Conservation (phyloP, 257 asterid species). For the Fraxinus cuspidata region DNA sequence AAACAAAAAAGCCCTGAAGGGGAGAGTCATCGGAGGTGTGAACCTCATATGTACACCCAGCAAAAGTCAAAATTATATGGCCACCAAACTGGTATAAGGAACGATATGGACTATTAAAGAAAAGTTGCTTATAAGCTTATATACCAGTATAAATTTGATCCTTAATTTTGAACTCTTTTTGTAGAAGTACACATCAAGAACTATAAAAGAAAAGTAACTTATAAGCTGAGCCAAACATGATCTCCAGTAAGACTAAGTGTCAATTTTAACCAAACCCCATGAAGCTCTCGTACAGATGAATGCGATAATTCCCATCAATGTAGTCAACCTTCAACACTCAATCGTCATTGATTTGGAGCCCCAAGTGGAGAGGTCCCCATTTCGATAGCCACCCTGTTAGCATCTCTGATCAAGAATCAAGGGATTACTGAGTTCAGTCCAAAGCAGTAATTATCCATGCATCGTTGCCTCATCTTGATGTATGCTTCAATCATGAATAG, state of each 20-base stretch:
- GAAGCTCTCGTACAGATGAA: neutral
- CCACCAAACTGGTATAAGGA: too few relatives aligned
- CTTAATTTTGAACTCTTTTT: too few relatives aligned
- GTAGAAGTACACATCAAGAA: too few relatives aligned
- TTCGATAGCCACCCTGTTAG: neutral
- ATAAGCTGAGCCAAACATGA: too few relatives aligned
- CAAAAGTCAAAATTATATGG: too few relatives aligned
- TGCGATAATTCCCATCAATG: neutral
- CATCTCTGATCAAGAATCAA: neutral
- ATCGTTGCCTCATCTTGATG: neutral
- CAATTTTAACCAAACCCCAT: neutral
- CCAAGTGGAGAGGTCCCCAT: neutral
- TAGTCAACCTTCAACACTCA: neutral
- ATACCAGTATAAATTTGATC: too few relatives aligned
- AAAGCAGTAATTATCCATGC: neutral
- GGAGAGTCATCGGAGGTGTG: too few relatives aligned
- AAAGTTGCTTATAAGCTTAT: too few relatives aligned
- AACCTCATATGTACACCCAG: too few relatives aligned
- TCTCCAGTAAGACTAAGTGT: neutral
- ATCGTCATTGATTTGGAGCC: neutral
- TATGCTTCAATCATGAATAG: neutral
- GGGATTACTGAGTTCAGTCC: neutral
- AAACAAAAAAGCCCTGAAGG: too few relatives aligned
- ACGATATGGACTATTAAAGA: too few relatives aligned
- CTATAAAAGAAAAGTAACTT: too few relatives aligned